These are phyloP conservation scores for Trichosanthes truncata DNA, from an alignment of 306 rosid species.

Conservation along the genomic window DNA sequence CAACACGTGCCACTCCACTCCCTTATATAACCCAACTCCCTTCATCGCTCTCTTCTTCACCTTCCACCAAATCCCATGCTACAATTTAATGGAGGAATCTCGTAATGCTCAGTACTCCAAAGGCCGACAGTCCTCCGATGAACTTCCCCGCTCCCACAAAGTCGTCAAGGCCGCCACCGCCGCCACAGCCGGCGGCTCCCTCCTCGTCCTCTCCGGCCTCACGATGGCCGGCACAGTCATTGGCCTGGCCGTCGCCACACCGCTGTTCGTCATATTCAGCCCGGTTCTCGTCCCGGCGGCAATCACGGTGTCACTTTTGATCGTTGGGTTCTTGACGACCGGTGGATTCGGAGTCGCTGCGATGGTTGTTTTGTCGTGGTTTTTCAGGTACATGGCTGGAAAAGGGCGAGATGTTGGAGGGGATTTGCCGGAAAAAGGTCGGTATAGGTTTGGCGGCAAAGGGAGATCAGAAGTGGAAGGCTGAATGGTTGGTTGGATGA, in stretches of 20 bases:
- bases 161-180: slow-evolving; percentile 54
- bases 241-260: slow-evolving; percentile 41
- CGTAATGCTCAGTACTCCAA: slow-evolving; percentile 3
- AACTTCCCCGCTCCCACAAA: slow-evolving; percentile 24
- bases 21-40: slow-evolving; percentile 15
- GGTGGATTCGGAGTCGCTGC: slow-evolving; percentile 70
- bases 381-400: slow-evolving; percentile 47
- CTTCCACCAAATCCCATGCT: too few species aligned
- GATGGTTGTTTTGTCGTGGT: slow-evolving; percentile 55
- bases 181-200: slow-evolving; percentile 48
- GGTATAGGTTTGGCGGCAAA: slow-evolving; percentile 35
- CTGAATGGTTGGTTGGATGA: background rate
- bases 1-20: slow-evolving; percentile 41
- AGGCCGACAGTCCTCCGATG: background rate
- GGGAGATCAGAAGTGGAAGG: slow-evolving; percentile 11
- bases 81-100: slow-evolving; percentile 33
- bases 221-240: slow-evolving; percentile 42
- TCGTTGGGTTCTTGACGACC: slow-evolving; percentile 50
- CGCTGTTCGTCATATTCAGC: slow-evolving; percentile 68
- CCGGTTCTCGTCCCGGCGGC: slow-evolving; percentile 71
- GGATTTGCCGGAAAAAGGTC: slow-evolving; percentile 40
- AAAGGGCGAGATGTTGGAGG: slow-evolving; percentile 35
- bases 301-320: slow-evolving; percentile 22
- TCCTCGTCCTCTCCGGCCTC: slow-evolving; percentile 45
- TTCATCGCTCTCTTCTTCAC: background rate